Conservation (phyloP, 495 filamentous ascomycete genomes). For the Penicillium taxi region DNA sequence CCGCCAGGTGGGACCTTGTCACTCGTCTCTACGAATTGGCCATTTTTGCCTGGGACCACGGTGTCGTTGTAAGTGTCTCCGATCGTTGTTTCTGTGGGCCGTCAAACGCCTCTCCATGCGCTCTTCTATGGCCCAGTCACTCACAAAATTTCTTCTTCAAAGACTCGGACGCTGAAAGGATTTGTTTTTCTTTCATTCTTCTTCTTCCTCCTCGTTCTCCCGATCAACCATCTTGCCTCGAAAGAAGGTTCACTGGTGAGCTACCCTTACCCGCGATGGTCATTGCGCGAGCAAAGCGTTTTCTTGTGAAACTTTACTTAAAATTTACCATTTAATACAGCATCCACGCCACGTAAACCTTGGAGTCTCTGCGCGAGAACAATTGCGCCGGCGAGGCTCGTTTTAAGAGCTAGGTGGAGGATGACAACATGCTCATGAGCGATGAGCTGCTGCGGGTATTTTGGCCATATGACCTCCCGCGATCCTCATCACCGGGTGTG, state of each 20-base stretch:
- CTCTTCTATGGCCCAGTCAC: constrained; percentile 1
- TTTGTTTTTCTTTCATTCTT: constrained; percentile 66
- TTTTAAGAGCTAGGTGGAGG: constrained; percentile 62
- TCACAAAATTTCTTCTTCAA: constrained; percentile 2
- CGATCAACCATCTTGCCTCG: constrained; percentile 63
- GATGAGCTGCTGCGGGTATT: constrained; percentile 96
- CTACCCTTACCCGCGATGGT: constrained; percentile 4
- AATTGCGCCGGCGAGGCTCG: constrained; percentile 86
- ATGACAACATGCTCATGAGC: constrained; percentile 73
- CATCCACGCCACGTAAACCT: constrained; percentile 75
- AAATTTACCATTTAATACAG: constrained; percentile 35
- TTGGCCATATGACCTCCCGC: constrained; percentile 84
- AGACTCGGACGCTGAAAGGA: constrained; percentile 66
- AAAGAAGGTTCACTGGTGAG: constrained; percentile 58
- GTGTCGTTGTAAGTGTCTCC: constrained; percentile 71
- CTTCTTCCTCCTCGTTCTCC: constrained; percentile 68
- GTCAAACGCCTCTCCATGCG: constrained; percentile 10
- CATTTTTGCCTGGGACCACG: constrained; percentile 97
- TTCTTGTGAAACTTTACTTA: too few species aligned
- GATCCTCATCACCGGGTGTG: constrained; percentile 65
- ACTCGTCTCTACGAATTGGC: constrained; percentile 91
- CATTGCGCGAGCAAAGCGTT: neutral
- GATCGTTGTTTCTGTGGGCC: constrained; percentile 1
- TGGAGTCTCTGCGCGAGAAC: constrained; percentile 91
- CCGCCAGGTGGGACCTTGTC: constrained; percentile 95